Percentiles rank a stretch among this genome's conserved stretches.
phyloP scores from a whole-genome alignment of 495 filamentous ascomycete genomes.

The Achaetomiella virescens region DNA sequence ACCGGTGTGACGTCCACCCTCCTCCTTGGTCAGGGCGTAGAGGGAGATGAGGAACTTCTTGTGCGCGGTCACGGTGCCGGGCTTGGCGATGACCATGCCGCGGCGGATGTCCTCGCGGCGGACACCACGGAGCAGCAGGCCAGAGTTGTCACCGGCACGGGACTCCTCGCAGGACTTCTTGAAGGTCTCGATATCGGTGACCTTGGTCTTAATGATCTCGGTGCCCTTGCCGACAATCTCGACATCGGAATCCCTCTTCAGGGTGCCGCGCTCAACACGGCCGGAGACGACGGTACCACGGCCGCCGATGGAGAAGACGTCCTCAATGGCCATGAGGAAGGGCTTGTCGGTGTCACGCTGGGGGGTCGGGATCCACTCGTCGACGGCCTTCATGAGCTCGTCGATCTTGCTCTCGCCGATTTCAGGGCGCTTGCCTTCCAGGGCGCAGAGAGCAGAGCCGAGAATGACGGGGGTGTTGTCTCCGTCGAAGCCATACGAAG shows the following conservation, averaged over 20 bases:
- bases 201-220: slow-evolving; percentile 87
- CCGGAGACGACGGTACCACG: slow-evolving; percentile 96
- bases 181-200: slow-evolving; percentile 99
- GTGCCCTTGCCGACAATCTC: slow-evolving; percentile 82
- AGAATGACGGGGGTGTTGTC: slow-evolving; percentile 95
- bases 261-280: slow-evolving; percentile 88
- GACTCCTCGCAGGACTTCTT: slow-evolving; percentile 97
- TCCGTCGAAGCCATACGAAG: slow-evolving; percentile 90
- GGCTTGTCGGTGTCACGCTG: slow-evolving; percentile 89
- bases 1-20: slow-evolving; percentile 91
- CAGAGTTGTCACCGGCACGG: slow-evolving; percentile 95
- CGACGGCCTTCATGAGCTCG: slow-evolving; percentile 80
- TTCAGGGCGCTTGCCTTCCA: slow-evolving; percentile 81
- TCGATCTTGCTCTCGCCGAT: slow-evolving; percentile 83
- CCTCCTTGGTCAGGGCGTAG: slow-evolving; percentile 95
- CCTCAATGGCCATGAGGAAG: slow-evolving; percentile 97
- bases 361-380: slow-evolving; percentile 94
- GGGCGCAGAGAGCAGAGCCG: slow-evolving; percentile 90
- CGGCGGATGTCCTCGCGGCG: slow-evolving; percentile 87
- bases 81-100: slow-evolving; percentile 85
- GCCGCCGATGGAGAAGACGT: slow-evolving; percentile 95
- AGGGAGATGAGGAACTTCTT: slow-evolving; percentile 88
- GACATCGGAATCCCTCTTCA: slow-evolving; percentile 89
- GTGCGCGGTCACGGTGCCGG: slow-evolving; percentile 72
- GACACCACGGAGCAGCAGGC: slow-evolving; percentile 88